Conservation (phyloP, 2,329 filamentous ascomycete species). For the Thielaviopsis ethacetica region DNA sequence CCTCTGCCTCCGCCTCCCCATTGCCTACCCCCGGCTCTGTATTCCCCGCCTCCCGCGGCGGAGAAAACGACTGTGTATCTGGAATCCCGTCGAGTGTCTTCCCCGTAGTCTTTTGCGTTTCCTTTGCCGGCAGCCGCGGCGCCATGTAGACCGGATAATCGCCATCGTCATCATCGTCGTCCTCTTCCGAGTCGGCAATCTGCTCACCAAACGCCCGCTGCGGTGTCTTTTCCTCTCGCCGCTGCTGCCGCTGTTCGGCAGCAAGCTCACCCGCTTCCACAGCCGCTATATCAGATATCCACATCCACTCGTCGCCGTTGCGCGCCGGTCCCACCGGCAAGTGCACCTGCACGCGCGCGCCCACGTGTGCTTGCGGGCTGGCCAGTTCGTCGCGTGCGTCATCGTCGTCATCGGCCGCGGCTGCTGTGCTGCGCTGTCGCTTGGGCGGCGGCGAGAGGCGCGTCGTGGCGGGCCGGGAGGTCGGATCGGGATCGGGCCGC, state of each 20-base stretch:
- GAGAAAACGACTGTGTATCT: constrained; percentile 15
- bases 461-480: too few species aligned
- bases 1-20: not conserved
- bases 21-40: not conserved
- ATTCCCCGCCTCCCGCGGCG: not conserved
- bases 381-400: not conserved
- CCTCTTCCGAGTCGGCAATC: constrained; percentile 8
- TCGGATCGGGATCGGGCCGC: too few species aligned
- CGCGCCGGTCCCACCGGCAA: not conserved
- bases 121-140: not conserved
- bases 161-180: constrained; percentile 8
- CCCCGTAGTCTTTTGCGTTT: not conserved
- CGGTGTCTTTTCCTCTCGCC: not conserved
- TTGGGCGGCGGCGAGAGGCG: not conserved
- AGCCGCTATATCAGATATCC: not conserved
- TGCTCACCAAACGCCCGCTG: constrained; percentile 2
- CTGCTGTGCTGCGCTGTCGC: not conserved
- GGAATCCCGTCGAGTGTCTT: constrained; percentile 7
- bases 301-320: not conserved
- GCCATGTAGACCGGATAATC: not conserved
- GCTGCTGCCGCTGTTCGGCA: not conserved
- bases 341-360: not conserved
- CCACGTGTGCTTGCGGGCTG: not conserved
- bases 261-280: not conserved
- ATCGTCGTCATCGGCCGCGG: not conserved